These are phyloP conservation scores for Metarhizium album DNA, from an alignment of 2,329 filamentous ascomycete genomes.

Conservation along the genomic window DNA sequence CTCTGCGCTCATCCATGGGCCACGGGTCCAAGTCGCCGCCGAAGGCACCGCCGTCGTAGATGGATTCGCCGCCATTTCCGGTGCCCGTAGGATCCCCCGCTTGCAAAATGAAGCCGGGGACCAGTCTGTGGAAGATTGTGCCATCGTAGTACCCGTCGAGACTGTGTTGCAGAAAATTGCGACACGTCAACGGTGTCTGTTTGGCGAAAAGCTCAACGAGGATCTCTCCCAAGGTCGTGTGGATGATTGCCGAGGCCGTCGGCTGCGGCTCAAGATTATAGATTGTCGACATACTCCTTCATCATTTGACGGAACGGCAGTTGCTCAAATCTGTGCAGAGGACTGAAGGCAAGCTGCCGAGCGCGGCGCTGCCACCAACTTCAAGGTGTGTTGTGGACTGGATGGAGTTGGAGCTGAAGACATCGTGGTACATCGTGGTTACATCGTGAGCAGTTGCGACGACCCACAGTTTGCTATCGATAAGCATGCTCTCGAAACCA, in stretches of 20 bases:
- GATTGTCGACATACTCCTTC: conserved; percentile 62
- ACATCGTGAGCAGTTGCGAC: not conserved
- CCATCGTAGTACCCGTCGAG: conserved; percentile 92
- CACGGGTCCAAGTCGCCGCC: conserved; percentile 61
- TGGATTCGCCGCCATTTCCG: conserved; percentile 82
- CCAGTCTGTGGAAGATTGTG: conserved; percentile 87
- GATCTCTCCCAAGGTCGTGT: conserved; percentile 83
- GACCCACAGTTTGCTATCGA: not conserved
- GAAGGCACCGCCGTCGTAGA: conserved; percentile 76
- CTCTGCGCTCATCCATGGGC: conserved; percentile 56
- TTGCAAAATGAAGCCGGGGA: conserved; percentile 87
- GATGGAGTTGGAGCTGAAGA: not conserved
- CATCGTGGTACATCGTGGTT: too few species aligned
- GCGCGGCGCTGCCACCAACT: not conserved
- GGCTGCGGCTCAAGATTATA: conserved; percentile 95
- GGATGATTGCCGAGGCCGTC: conserved; percentile 81
- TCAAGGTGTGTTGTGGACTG: not conserved
- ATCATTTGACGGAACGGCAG: not conserved
- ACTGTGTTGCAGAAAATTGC: conserved; percentile 92
- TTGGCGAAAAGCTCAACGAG: conserved; percentile 90
- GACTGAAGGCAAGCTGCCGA: not conserved
- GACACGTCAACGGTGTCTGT: conserved; percentile 80
- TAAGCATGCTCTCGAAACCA: not conserved
- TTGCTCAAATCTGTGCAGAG: not conserved
- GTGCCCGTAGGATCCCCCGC: conserved; percentile 92